These are phyloP conservation scores for Conticribra guillardii DNA, from an alignment of 108 stramenopile genomes.

Conservation along the genomic window DNA sequence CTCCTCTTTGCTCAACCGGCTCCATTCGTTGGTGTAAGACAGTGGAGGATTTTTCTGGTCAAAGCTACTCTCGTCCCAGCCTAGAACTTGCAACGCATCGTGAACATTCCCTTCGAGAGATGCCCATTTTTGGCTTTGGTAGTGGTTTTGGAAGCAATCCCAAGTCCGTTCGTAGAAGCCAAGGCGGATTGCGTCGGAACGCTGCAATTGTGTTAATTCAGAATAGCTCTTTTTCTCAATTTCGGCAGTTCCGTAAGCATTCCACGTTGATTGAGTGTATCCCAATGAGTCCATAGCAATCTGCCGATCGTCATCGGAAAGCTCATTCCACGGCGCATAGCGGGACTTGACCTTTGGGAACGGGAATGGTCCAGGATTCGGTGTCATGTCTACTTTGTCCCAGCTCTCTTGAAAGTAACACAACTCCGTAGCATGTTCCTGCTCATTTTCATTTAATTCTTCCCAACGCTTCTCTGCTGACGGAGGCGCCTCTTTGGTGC, in stretches of 20 bases:
- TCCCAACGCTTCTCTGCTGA: slow-evolving; percentile 26
- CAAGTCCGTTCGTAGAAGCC: slow-evolving; percentile 50
- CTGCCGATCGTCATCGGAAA: slow-evolving; percentile 21
- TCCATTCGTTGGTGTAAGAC: slow-evolving; percentile 31
- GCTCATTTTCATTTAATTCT: slow-evolving; percentile 18
- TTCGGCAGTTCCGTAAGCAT: slow-evolving; percentile 29
- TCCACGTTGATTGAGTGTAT: slow-evolving; percentile 46
- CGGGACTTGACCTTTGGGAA: slow-evolving; percentile 22
- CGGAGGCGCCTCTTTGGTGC: slow-evolving; percentile 10
- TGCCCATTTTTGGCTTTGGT: slow-evolving; percentile 37
- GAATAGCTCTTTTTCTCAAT: slow-evolving; percentile 39
- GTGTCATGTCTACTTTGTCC: slow-evolving; percentile 37
- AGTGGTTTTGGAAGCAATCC: slow-evolving; percentile 68
- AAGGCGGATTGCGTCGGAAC: slow-evolving; percentile 28
- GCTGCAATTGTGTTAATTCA: slow-evolving; percentile 32
- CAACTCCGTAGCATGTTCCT: slow-evolving; percentile 23
- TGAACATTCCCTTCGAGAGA: slow-evolving; percentile 30
- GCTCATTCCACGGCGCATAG: slow-evolving; percentile 32
- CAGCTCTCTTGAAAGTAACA: slow-evolving; percentile 48
- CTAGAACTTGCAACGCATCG: slow-evolving; percentile 32
- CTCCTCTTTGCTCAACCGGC: slow-evolving; percentile 17
- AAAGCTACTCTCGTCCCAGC: slow-evolving; percentile 41
- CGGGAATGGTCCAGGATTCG: slow-evolving; percentile 24
- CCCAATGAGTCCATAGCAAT: slow-evolving; percentile 21
- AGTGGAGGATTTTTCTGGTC: slow-evolving; percentile 7